Evolutionary conservation across 345 rosid genomes (phyloP), one percentile per base, ranked within the genome.

Genomic region (Boechera stricta): DNA sequence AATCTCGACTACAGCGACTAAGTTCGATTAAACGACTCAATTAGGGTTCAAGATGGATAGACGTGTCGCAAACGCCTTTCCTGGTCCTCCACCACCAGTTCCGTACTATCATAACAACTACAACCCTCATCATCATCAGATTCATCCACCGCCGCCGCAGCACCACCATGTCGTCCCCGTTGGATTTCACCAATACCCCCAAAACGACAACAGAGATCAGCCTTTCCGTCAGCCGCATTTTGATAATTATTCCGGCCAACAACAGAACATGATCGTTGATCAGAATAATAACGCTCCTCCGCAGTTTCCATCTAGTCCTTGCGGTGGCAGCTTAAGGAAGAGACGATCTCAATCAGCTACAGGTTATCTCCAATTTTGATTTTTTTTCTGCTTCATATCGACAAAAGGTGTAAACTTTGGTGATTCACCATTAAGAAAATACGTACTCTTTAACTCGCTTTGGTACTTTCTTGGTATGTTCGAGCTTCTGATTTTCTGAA

Each of bases 341-440:
- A 75, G 96, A 84, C 81, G 83, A 4, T 78, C 82, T 69, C 73
- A 48, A 44, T 45, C 87, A 26, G 65, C 79, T 67, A 75, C 78
- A 57, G 87, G 88, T 82, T 41, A 5, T 59, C 11, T 59, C 69
- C 36, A 31, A 39, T 58, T 55, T 58, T 67, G 6, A 9, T 39
- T 39, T 58, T 32, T 32, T 39, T 63, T 4, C 48, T 18, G 33
- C 51, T 54, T 55, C 41, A 2, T 41, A 15, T 33, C 41, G 4
- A 56, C 28, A 10, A 64, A 64, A 74, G 64, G 13, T 56, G 49
- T 42, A 0, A 44, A 54, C 21, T 64, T 74, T 64, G 33, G 58
- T 59, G 57, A 47, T 71, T 18, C 33, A 42, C 16, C 12, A 31
- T 54, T 18, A 42, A 21, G 2, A n/a, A 32, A 35, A 10, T 5